Percentiles rank a stretch among this genome's conserved stretches.
phyloP scores from a whole-genome alignment of 768 basidiomycete species.

The Leccinum disarticulatum region DNA sequence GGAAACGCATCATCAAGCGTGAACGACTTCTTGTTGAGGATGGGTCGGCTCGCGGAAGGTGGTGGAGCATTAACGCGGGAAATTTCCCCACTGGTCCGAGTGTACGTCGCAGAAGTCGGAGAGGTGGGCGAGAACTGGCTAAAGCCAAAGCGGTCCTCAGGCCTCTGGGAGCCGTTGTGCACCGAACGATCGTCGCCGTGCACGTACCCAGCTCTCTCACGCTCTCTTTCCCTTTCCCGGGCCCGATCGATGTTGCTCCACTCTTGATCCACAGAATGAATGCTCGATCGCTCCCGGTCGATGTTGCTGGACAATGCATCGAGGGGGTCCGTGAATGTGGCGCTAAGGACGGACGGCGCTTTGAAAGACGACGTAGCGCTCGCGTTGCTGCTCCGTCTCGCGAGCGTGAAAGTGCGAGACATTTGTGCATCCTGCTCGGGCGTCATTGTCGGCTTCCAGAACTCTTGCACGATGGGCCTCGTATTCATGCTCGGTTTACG shows the following conservation, averaged over 20 bases:
- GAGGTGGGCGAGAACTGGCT: constrained; percentile 14
- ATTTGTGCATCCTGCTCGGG: constrained; percentile 44
- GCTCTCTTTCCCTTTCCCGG: constrained; percentile 25
- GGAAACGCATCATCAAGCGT: constrained; percentile 27
- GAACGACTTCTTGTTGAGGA: constrained; percentile 30
- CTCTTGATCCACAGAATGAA: constrained; percentile 28
- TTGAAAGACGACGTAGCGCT: constrained; percentile 51
- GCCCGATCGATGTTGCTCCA: constrained; percentile 29
- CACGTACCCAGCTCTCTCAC: constrained; percentile 17
- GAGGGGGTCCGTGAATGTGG: constrained; percentile 34
- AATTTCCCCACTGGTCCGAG: constrained; percentile 8
- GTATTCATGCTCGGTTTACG: constrained; percentile 36
- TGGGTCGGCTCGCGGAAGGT: constrained; percentile 33
- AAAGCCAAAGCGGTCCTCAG: constrained; percentile 19
- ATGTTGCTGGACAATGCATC: constrained; percentile 18
- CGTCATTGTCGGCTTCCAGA: constrained; percentile 51
- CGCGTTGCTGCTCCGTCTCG: constrained; percentile 47
- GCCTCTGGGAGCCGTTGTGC: constrained; percentile 8
- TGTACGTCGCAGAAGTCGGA: constrained; percentile 15
- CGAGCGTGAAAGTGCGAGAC: constrained; percentile 43
- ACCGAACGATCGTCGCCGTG: constrained; percentile 27
- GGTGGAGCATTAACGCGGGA: constrained; percentile 23
- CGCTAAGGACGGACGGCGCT: constrained; percentile 39
- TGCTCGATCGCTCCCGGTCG: constrained; percentile 29
- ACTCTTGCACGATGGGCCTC: constrained; percentile 40